Base-by-base conservation (phyloP, 208 protist genomes). In the Lotmaria passim region DNA sequence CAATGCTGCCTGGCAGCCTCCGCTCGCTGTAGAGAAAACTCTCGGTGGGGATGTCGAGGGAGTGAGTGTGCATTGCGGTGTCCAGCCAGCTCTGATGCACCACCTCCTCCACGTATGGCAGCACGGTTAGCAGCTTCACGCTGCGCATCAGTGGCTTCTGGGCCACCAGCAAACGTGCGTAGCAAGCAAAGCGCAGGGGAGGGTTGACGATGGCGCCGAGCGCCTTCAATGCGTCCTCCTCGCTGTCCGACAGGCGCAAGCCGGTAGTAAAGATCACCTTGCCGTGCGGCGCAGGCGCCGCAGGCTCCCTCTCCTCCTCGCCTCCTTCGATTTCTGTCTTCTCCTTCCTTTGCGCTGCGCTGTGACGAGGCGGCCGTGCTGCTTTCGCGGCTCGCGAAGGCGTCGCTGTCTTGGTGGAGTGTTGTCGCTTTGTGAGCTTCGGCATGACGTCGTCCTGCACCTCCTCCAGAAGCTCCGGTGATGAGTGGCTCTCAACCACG, bases 111-210 rank as follows among this genome's bases (percentile, higher is more conserved):
- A 92, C 73, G 39, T 73, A 88, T 1, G 86, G 86, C 33, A 92
- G 66, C 23, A 84, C 84, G 0, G 86, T 88, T 30, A 94, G 73
- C 50, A 94, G 73, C 64, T 94, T 94, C 23, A 94, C 75, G 36
- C 89, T 94, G 30, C 89, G 81, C 60, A 81, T 64, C n/a, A 94
- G 82, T 39, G 81, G 85, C 12, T 53, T 61, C 33, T 82, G 61
- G 50, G 78, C 82, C 3, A 92, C 84, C 14, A 94, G 72, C 15
- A 86, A 17, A 8, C 39, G 60, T 2, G 82, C 86, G 43, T 70
- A 52, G 4, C 34, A 24, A 12, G 79, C 85, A 30, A 81, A 58
- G 14, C 62, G 56, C 3, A 85, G 68, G 12, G 44, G 36, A 5
- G 89, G 89, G 60, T 94, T 94, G 8, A 91, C 65, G 0, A 80